Conservation (phyloP, 2,329 filamentous ascomycete genomes). For the Niveomyces coronatus region DNA sequence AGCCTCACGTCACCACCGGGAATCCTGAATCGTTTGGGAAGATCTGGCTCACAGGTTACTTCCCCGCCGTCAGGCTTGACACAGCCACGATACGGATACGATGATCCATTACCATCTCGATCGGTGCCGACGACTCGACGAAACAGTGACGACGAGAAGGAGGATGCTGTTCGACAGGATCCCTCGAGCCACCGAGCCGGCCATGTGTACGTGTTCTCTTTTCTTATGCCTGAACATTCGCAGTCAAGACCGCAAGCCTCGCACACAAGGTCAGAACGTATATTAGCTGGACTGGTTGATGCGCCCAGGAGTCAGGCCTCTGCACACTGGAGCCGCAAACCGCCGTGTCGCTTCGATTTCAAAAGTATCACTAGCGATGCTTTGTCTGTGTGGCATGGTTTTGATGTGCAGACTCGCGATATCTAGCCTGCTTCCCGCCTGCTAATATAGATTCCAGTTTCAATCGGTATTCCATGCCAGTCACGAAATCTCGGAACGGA, state of each 20-base stretch:
- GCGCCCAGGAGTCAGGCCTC: too few species aligned
- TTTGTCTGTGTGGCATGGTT: too few species aligned
- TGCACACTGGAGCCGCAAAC: too few species aligned
- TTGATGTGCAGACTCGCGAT: background rate
- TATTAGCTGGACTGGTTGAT: too few species aligned
- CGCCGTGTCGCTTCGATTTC: too few species aligned
- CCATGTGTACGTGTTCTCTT: conserved; percentile 60
- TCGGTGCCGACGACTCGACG: conserved; percentile 80
- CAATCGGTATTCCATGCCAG: conserved; percentile 91
- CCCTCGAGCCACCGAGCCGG: conserved; percentile 62
- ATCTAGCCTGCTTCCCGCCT: background rate
- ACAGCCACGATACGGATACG: conserved; percentile 46
- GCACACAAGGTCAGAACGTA: too few species aligned
- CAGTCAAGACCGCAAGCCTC: too few species aligned
- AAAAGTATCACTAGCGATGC: too few species aligned
- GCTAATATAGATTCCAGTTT: conserved; percentile 39
- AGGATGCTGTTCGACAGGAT: conserved; percentile 59
- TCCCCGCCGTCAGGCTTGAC: conserved; percentile 61
- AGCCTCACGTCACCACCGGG: conserved; percentile 76
- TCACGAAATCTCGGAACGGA: conserved; percentile 59
- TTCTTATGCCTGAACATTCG: too few species aligned
- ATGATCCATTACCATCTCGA: conserved; percentile 50
- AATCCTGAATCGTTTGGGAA: conserved; percentile 59
- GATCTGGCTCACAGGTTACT: conserved; percentile 69
- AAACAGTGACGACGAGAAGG: conserved; percentile 85